Percentiles rank a stretch among this genome's conserved stretches.
These are phyloP conservation scores for Pezicula rhizophila DNA, from an alignment of 2,329 filamentous ascomycete species.

Conservation along the genomic window DNA sequence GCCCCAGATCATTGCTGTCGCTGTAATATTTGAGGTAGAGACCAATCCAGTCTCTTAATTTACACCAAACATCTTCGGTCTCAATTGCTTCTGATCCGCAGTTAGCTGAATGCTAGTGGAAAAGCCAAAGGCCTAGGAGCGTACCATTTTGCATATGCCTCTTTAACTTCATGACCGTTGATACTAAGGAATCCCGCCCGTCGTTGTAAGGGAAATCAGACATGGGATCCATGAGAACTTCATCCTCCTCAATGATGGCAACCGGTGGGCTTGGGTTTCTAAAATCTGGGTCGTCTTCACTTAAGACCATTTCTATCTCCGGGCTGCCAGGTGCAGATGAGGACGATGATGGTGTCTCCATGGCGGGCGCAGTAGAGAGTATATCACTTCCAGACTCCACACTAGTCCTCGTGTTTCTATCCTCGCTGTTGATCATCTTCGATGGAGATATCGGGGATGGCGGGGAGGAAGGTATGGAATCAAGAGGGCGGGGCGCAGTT, in stretches of 20 bases:
- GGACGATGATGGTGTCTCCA: slow-evolving; percentile 26
- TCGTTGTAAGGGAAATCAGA: slow-evolving; percentile 38
- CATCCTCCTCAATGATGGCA: slow-evolving; percentile 24
- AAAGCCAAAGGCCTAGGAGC: slow-evolving; percentile 16
- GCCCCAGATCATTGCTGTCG: slow-evolving; percentile 28
- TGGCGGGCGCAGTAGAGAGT: slow-evolving; percentile 20
- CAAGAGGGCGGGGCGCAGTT: slow-evolving; percentile 34
- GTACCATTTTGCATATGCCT: slow-evolving; percentile 32
- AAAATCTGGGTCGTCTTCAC: slow-evolving; percentile 22
- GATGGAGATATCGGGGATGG: slow-evolving; percentile 33
- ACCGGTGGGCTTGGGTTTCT: slow-evolving; percentile 18
- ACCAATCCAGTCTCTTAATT: slow-evolving; percentile 45
- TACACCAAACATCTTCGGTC: slow-evolving; percentile 38
- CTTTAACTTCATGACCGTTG: slow-evolving; percentile 21
- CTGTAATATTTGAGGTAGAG: slow-evolving; percentile 38
- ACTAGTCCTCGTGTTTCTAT: slow-evolving; percentile 18
- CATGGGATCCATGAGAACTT: slow-evolving; percentile 34
- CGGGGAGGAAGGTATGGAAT: slow-evolving; percentile 37
- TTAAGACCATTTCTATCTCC: slow-evolving; percentile 22
- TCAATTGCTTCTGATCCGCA: slow-evolving; percentile 35
- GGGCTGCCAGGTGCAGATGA: slow-evolving; percentile 24
- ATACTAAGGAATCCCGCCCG: slow-evolving; percentile 14
- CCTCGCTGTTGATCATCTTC: slow-evolving; percentile 19
- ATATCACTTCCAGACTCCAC: slow-evolving; percentile 26
- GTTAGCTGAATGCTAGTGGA: slow-evolving; percentile 12